Evolutionary conservation across 1,284 basidiomycete species (phyloP), one percentile per base, ranked within the genome.

Genomic region (Phenoliferia sp.): DNA sequence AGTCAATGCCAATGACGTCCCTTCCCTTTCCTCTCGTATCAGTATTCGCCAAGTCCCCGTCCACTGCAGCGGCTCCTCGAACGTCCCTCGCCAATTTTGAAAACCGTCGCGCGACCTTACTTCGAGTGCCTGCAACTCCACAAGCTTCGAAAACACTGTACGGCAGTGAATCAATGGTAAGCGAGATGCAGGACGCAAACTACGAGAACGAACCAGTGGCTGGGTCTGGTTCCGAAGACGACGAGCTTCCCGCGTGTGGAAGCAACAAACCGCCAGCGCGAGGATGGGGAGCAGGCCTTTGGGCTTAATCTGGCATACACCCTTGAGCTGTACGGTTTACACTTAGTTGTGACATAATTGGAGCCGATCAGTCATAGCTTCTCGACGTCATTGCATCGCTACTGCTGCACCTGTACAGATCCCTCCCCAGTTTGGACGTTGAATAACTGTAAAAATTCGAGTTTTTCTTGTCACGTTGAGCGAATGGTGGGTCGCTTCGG

Each of bases 1-100:
- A 69, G 56, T 64, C 62, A 17, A 50, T 69, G 28, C 68, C 68
- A 3, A 39, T 61, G 29, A 31, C 60, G 7, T 12, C 58, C 1
- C 62, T 69, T 7, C 62, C 68, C 33, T 63, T 62, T 29, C 58
- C 58, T 17, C 44, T 64, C 58, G 36, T 26, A 36, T 22, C 35
- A 9, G 28, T 36, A 5, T 29, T 44, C 61, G 7, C n/a, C 60
- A 32, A 50, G 55, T n/a, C n/a, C n/a, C n/a, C n/a, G n/a, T n/a
- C n/a, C n/a, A 54, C 19, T 19, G 33, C 55, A 17, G 15, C 50
- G 32, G 15, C 15, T 26, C 52, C 15, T 19, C 33, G 35, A n/a
- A 57, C 19, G 6, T 55, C 36, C 15, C 26, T 59, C 36, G 59
- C n/a, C 5, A 26, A 44, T 17, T 39, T 59, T n/a, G 35, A 29